Percentiles rank a stretch among this genome's conserved stretches.
Conservation (phyloP, 2,329 filamentous ascomycete genomes). For the Clonostachys sp. region DNA sequence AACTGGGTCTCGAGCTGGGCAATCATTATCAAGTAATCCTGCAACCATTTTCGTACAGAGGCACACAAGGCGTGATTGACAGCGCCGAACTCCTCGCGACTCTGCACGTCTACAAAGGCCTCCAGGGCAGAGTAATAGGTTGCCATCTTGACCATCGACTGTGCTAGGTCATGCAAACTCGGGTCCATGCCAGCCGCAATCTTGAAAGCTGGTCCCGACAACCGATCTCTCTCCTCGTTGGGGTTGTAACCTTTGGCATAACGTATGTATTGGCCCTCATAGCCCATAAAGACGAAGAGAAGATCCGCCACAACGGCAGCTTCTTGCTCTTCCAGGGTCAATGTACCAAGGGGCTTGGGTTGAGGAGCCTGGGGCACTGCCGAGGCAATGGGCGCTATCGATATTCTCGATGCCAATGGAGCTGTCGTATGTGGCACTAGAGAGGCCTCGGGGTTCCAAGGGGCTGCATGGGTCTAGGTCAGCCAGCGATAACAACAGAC, state of each 20-base stretch:
- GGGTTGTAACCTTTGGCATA: constrained; percentile 82
- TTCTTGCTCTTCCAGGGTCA: constrained; percentile 81
- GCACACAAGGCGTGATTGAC: constrained; percentile 96
- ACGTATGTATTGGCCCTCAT: constrained; percentile 94
- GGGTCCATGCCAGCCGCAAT: constrained; percentile 83
- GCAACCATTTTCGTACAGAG: constrained; percentile 84
- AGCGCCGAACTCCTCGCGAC: constrained; percentile 84
- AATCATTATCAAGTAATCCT: constrained; percentile 90
- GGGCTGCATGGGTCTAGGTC: constrained; percentile 22
- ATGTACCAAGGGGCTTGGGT: constrained; percentile 62
- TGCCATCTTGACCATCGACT: constrained; percentile 88
- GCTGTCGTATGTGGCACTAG: constrained; percentile 63
- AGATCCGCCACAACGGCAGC: constrained; percentile 84
- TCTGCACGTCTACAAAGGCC: constrained; percentile 91
- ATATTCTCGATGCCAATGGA: constrained; percentile 65
- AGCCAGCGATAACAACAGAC: constrained; percentile 5
- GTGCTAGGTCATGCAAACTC: constrained; percentile 81
- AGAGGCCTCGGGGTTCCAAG: constrained; percentile 78
- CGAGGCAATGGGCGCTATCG: constrained; percentile 67
- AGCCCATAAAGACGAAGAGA: constrained; percentile 95
- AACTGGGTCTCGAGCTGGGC: constrained; percentile 93
- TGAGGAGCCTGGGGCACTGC: constrained; percentile 70
- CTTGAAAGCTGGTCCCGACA: constrained; percentile 77
- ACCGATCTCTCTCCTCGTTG: constrained; percentile 76
- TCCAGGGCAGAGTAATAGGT: constrained; percentile 90